These are phyloP conservation scores for Cyclaneusma minus DNA, from an alignment of 2,329 filamentous ascomycete species.

Conservation along the genomic window DNA sequence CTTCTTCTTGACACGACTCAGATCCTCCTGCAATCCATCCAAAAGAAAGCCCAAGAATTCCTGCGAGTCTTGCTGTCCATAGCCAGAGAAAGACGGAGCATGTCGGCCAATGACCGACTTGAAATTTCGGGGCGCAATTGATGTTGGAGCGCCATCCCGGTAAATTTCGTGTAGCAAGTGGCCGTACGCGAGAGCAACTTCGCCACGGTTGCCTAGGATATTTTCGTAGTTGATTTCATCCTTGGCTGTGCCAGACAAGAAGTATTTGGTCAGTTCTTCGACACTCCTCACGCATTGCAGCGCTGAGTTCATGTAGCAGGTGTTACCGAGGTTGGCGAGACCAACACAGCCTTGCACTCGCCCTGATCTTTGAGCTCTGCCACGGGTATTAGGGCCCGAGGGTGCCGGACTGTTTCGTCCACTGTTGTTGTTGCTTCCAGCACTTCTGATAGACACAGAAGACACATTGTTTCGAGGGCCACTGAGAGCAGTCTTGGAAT, in stretches of 20 bases:
- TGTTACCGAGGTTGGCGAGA: constrained; percentile 83
- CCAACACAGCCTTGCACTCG: constrained; percentile 65
- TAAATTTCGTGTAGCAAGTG: constrained; percentile 66
- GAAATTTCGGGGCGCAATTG: constrained; percentile 66
- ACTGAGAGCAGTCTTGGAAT: constrained; percentile 5
- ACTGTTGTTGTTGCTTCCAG: constrained; percentile 34
- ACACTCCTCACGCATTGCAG: constrained; percentile 89
- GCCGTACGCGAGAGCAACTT: constrained; percentile 75
- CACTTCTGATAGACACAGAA: constrained; percentile 10
- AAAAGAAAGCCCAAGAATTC: constrained; percentile 91
- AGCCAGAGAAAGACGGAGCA: constrained; percentile 78
- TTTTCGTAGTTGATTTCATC: constrained; percentile 75
- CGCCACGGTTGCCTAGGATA: constrained; percentile 69
- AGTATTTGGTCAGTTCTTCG: constrained; percentile 86
- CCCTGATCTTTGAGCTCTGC: constrained; percentile 52
- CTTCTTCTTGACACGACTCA: constrained; percentile 88
- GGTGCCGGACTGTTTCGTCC: constrained; percentile 54
- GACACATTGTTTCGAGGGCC: constrained; percentile 8
- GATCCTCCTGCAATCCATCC: constrained; percentile 85
- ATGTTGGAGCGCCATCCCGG: constrained; percentile 45
- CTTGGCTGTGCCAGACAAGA: constrained; percentile 59
- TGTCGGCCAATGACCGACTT: constrained; percentile 70
- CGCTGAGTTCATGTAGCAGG: constrained; percentile 98
- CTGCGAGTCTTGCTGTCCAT: constrained; percentile 92
- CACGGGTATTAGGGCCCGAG: constrained; percentile 48